phyloP scores from a whole-genome alignment of 257 asterid genomes.

The Coffea canephora region DNA sequence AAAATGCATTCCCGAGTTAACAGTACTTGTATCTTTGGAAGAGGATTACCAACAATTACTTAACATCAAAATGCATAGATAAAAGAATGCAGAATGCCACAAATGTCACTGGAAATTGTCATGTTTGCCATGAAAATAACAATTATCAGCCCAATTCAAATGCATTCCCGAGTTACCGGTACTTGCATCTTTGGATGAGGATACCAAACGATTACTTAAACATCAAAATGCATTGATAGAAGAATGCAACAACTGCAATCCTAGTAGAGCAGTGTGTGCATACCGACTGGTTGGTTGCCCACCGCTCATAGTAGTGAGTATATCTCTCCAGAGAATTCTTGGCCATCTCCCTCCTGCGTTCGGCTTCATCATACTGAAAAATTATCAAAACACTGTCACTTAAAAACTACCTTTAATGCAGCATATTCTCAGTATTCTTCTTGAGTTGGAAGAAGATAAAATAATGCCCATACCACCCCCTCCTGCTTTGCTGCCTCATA shows the following conservation, averaged over 20 bases:
- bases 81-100: background rate
- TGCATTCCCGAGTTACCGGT: background rate
- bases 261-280: constrained; percentile 21
- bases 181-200: background rate
- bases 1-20: background rate
- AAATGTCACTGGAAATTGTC: background rate
- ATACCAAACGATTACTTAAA: background rate
- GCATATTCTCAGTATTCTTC: background rate
- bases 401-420: background rate
- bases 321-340: constrained; percentile 98
- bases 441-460: background rate
- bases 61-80: background rate
- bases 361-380: constrained; percentile 89
- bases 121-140: background rate
- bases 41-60: background rate
- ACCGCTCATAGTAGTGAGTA: constrained; percentile 98
- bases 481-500: constrained; percentile 98
- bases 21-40: background rate
- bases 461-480: constrained; percentile 67
- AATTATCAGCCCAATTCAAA: background rate
- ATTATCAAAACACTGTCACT: background rate
- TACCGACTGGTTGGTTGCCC: constrained; percentile 99
- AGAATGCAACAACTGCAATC: background rate
- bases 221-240: background rate
- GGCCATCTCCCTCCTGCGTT: constrained; percentile 99